These are phyloP conservation scores for Miscanthus lutarioriparius DNA, from an alignment of 176 grass and related monocot genomes.

Conservation along the genomic window DNA sequence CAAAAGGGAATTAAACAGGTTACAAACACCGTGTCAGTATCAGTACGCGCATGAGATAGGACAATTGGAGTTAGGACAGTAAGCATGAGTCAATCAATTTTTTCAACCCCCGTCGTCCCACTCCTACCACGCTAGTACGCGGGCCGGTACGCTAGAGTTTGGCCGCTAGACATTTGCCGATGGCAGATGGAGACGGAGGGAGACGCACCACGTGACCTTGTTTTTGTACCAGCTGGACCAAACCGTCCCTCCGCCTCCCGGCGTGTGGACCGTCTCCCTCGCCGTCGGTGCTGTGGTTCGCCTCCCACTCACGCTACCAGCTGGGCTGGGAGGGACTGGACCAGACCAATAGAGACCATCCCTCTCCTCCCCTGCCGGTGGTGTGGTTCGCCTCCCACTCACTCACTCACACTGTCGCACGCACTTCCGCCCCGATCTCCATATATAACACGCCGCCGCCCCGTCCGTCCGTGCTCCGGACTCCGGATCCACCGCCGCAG, in stretches of 20 bases:
- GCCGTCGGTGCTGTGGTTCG: slow-evolving; percentile 34
- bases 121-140: background rate
- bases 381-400: slow-evolving; percentile 36
- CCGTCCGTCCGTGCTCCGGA: slow-evolving; percentile 3
- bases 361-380: background rate
- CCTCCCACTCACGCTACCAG: slow-evolving; percentile 24
- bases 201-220: slow-evolving; percentile 32
- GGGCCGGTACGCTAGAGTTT: background rate
- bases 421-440: background rate
- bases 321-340: background rate
- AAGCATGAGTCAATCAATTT: too few relatives aligned
- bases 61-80: too few relatives aligned
- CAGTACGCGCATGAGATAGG: too few relatives aligned
- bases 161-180: slow-evolving; percentile 29
- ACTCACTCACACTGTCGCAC: background rate
- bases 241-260: too few relatives aligned
- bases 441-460: slow-evolving; percentile 48
- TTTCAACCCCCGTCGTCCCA: background rate
- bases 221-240: slow-evolving; percentile 25
- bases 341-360: background rate
- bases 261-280: too few relatives aligned
- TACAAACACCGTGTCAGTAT: too few relatives aligned
- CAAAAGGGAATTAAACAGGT: too few relatives aligned
- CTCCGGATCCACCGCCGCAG: slow-evolving; percentile 28
- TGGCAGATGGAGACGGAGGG: background rate